Evolutionary conservation across 208 protist species (phyloP), one percentile per base, ranked within the genome.

Genomic region (Leishmania tarentolae): DNA sequence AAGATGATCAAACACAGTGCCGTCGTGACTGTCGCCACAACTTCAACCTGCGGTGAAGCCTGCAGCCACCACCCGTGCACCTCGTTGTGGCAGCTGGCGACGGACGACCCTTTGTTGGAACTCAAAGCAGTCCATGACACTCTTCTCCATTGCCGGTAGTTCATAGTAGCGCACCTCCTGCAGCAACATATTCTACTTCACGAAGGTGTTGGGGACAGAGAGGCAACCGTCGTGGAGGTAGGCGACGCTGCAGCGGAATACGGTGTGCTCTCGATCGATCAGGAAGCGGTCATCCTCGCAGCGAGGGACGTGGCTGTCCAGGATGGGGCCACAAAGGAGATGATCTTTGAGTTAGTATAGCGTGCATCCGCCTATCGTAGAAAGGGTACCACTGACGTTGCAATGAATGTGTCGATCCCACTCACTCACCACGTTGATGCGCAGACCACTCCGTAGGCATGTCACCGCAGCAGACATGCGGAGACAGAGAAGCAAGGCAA

Each of bases 171-270:
- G 78, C 35, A 84, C 84, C 63, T 94, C 90, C 66, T 91, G 83
- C 46, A 91, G 86, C 19, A 96, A 84, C 74, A 88, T 81, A 56
- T 92, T 88, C 93, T 91, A 96, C 71, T 96, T 91, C 47, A 79
- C 63, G 80, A 94, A 96, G 73, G 61, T 50, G 24, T 92, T 85
- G 11, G 90, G 90, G 28, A 96, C 71, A 35, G 74, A 59, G 15
- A 96, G 84, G n/a, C 46, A 75, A 35, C 87, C 87, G 56, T 70
- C 80, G 46, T 91, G 93, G 71, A 93, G 76, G 82, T 86, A 94
- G 76, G 89, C 92, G 35, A 96, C 68, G 37, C 94, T 76, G 78
- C 87, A 87, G 46, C 93, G 93, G 74, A 96, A 96, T 21, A 90
- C 65, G 35, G 82, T 52, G 4, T 88, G 87, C 72, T 96, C 93